phyloP scores from a whole-genome alignment of 1,139 yeast species.

The Geotrichum citri-aurantii region DNA sequence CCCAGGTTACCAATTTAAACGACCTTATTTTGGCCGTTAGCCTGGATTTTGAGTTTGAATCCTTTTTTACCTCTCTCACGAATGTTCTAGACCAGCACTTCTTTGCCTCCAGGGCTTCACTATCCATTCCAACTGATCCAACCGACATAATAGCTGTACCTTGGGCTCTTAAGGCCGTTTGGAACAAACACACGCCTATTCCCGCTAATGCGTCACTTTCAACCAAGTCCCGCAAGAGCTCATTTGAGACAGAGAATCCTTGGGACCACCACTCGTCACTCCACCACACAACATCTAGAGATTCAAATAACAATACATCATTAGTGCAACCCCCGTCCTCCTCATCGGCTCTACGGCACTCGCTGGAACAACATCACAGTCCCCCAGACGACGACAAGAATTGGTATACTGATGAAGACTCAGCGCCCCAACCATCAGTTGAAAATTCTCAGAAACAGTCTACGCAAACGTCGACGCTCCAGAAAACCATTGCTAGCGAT shows the following conservation, averaged over 20 bases:
- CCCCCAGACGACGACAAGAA: not conserved
- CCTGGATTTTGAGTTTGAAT: slow-evolving; percentile 33
- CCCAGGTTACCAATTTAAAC: slow-evolving; percentile 27
- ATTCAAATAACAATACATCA: not conserved
- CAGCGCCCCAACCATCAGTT: not conserved
- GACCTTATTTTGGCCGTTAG: slow-evolving; percentile 31
- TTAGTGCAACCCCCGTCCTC: not conserved
- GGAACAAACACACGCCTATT: slow-evolving; percentile 23
- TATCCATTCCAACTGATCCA: slow-evolving; percentile 33
- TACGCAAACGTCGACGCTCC: not conserved
- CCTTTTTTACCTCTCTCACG: slow-evolving; percentile 31
- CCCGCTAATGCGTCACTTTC: not conserved
- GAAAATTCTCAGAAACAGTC: not conserved
- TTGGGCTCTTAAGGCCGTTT: slow-evolving; percentile 36
- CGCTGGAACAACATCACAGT: not conserved
- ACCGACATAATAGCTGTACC: slow-evolving; percentile 35
- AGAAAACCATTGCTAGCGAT: not conserved
- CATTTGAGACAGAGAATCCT: not conserved
- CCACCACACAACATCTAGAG: not conserved
- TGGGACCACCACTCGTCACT: not conserved
- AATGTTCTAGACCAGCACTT: slow-evolving; percentile 28
- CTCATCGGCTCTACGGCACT: not conserved
- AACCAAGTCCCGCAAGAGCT: slow-evolving; percentile 2
- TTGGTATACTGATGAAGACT: not conserved
- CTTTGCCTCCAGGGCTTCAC: slow-evolving; percentile 31